Conservation (phyloP, 305 asterid species). For the Rubia peregrina region DNA sequence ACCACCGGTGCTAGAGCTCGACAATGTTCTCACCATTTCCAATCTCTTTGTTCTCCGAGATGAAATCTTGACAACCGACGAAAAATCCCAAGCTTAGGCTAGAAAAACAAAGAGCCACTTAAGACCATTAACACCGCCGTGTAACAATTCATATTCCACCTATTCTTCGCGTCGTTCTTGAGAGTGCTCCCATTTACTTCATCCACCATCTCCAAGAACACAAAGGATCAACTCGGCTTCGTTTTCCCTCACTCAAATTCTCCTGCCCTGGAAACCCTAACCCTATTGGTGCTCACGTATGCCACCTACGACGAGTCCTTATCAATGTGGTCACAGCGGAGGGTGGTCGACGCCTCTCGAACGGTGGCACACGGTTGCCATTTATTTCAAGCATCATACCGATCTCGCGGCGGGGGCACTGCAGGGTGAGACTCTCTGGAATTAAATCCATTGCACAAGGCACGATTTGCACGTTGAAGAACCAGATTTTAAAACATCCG, state of each 20-base stretch:
- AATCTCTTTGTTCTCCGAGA: too few species aligned
- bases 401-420: conserved; percentile 56
- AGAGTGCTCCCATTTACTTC: conserved; percentile 30
- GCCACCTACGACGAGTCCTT: conserved; percentile 60
- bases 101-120: conserved; percentile 41
- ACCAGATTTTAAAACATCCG: conserved; percentile 52
- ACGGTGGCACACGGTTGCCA: conserved; percentile 45
- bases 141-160: conserved; percentile 71
- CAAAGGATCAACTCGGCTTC: conserved; percentile 51
- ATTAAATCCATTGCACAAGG: conserved; percentile 44
- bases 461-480: conserved; percentile 55
- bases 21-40: too few species aligned
- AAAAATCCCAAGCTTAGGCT: conserved; percentile 38
- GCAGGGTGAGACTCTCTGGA: conserved; percentile 48
- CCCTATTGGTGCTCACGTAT: conserved; percentile 54
- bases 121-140: conserved; percentile 36
- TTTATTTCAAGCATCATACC: conserved; percentile 54
- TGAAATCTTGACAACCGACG: conserved; percentile 62
- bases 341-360: conserved; percentile 42
- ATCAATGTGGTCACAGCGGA: conserved; percentile 61
- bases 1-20: too few species aligned
- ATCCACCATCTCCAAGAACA: conserved; percentile 55
- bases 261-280: conserved; percentile 10
- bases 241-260: not conserved
- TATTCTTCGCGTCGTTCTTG: conserved; percentile 39